Evolutionary conservation across 2,329 filamentous ascomycete genomes (phyloP).

Genomic region (Falciphora oryzae): DNA sequence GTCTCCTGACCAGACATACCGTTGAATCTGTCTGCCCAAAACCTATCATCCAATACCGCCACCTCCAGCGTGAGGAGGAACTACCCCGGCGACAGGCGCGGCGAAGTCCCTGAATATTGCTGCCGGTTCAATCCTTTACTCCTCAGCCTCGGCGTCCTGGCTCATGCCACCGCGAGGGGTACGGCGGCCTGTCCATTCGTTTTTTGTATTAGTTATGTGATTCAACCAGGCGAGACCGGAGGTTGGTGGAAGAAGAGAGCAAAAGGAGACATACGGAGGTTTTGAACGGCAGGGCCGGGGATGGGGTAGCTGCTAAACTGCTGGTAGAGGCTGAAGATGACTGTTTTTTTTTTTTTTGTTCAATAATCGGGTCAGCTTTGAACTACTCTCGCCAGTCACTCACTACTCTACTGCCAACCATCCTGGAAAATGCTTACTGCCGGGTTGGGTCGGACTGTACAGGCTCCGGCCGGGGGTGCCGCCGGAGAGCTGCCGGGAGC

Average conservation of each 20-base stretch:
- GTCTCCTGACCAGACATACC: too few relatives aligned
- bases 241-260: neutral
- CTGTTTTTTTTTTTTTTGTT: neutral
- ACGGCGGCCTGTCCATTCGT: neutral
- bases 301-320: conserved; percentile 6
- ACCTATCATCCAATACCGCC: too few relatives aligned
- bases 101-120: too few relatives aligned
- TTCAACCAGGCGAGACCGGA: neutral
- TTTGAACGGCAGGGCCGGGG: neutral
- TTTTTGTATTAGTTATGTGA: neutral
- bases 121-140: neutral
- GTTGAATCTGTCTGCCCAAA: too few relatives aligned
- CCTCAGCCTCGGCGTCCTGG: neutral
- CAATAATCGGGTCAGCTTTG: neutral
- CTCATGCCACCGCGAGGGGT: neutral
- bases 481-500: conserved; percentile 15
- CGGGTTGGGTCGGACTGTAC: conserved; percentile 32
- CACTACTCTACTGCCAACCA: too few relatives aligned
- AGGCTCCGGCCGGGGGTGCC: conserved; percentile 19
- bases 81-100: too few relatives aligned
- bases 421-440: conserved; percentile 17
- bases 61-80: too few relatives aligned
- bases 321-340: conserved; percentile 36
- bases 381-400: neutral
- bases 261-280: neutral